A percentile compares a stretch with the other conserved stretches of the same genome.
Evolutionary conservation across 768 basidiomycete genomes (phyloP).

Genomic region (Candolleomyces aberdarensis): DNA sequence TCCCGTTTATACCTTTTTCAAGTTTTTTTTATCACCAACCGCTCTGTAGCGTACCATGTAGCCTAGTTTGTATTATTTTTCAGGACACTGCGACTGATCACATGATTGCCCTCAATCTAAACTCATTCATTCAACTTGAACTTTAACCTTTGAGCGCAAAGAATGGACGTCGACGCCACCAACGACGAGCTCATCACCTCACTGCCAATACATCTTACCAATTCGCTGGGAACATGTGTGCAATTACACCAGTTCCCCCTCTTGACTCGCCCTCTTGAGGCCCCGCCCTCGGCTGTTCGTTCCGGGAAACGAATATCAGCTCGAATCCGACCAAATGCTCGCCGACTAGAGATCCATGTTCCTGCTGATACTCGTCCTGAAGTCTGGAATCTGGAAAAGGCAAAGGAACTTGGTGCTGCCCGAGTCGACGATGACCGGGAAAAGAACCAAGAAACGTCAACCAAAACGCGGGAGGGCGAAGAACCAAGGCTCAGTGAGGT

Average conservation of each 20-base stretch:
- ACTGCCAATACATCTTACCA: conserved; percentile 72
- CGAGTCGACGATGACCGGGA: conserved; percentile 73
- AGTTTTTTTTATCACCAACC: too few species aligned
- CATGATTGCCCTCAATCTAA: too few species aligned
- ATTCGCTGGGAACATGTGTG: conserved; percentile 56
- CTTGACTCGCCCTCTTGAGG: conserved; percentile 67
- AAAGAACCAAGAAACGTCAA: conserved; percentile 61
- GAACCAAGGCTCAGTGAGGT: conserved; percentile 67
- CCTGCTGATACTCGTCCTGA: conserved; percentile 79
- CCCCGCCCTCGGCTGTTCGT: conserved; percentile 67
- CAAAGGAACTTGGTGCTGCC: conserved; percentile 62
- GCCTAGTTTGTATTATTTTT: too few species aligned
- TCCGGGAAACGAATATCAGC: conserved; percentile 79
- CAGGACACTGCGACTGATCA: too few species aligned
- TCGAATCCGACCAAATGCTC: conserved; percentile 61
- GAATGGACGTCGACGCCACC: conserved; percentile 24
- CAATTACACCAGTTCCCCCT: conserved; percentile 85
- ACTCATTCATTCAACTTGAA: too few species aligned
- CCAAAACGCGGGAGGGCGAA: conserved; percentile 42
- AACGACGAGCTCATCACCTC: conserved; percentile 64
- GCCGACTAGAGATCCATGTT: conserved; percentile 72
- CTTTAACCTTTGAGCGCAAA: conserved; percentile 3
- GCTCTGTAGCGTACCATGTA: too few species aligned
- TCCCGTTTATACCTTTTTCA: too few species aligned
- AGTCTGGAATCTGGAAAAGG: conserved; percentile 76